Evolutionary conservation across 2,329 filamentous ascomycete genomes (phyloP), one percentile per base, ranked within the genome.

Genomic region (Trichoderma aggressivum): DNA sequence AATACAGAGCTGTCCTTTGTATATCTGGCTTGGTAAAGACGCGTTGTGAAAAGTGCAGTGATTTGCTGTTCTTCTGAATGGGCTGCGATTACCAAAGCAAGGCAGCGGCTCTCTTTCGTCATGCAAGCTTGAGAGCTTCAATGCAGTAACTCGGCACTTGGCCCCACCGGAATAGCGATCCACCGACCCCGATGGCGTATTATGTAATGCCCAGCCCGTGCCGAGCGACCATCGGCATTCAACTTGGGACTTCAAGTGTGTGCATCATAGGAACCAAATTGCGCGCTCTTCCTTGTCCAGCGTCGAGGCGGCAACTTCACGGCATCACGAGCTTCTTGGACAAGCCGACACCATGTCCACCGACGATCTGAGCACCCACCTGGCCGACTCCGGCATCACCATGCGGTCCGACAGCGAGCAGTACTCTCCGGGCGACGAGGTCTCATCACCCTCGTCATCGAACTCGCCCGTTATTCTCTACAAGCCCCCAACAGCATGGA

Each of bases 401-500:
- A 92, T 94, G 78, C 91, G 87, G 75, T 94, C 92, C 64, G 93
- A 96, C 84, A 94, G 91, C 84, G 92, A 95, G 82, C 91, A 91
- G 80, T 95, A 96, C 82, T 91, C 90, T 67, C 88, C 86, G 72
- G 86, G 84, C 75, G 89, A 91, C 73, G 88, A 90, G 69, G 82
- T 87, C 71, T 88, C 87, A 21, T 90, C 90, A 62, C 87, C 89
- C 2, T 85, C 87, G 1, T 88, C 89, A 1, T 89, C 89, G 3
- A 85, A 86, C 67, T 91, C 89, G 1, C 91, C 91, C 10, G 82
- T 97, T 76, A 91, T 97, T 61, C 88, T 98, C 60, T 99, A 98
- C 86, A 90, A 90, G 74, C 94, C 94, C 4, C 94, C 96, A 3
- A 97, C 94, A 0, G 77, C 97, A 58, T 97, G 93, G 93, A 90